Evolutionary conservation across 805 yeast species (phyloP).

Genomic region (Kockiozyma suomiensis): DNA sequence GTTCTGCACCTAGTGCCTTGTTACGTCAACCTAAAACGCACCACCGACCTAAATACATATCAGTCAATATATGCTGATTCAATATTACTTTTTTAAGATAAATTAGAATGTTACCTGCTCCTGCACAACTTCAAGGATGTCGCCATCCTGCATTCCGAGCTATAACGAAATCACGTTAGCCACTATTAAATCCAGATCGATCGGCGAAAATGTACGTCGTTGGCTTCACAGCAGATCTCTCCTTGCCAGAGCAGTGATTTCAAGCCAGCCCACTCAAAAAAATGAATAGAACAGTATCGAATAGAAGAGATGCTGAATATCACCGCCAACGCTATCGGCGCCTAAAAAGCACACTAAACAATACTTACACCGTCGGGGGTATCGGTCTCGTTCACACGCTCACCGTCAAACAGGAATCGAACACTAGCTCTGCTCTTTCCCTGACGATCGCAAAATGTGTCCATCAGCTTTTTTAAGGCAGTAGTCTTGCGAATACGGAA

Average conservation of each 20-base stretch:
- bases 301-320: not conserved
- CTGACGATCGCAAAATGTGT: constrained; percentile 96
- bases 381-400: constrained; percentile 80
- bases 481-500: constrained; percentile 94
- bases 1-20: not conserved
- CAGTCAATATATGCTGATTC: not conserved
- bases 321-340: not conserved
- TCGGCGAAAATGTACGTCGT: not conserved
- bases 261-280: not conserved
- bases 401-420: constrained; percentile 92
- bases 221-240: not conserved
- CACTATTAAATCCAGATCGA: not conserved
- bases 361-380: constrained; percentile 74
- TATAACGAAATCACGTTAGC: constrained; percentile 26
- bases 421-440: constrained; percentile 82
- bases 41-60: not conserved
- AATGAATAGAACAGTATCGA: not conserved
- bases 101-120: constrained; percentile 62
- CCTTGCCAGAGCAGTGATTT: not conserved
- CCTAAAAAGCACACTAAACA: not conserved
- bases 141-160: constrained; percentile 92
- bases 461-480: constrained; percentile 91
- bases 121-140: constrained; percentile 94
- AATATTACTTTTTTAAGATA: not conserved
- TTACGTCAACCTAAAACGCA: not conserved